A percentile compares a stretch with the other conserved stretches of the same genome.
These are phyloP conservation scores for Brassica rapa DNA, from an alignment of 345 rosid genomes.

Conservation along the genomic window DNA sequence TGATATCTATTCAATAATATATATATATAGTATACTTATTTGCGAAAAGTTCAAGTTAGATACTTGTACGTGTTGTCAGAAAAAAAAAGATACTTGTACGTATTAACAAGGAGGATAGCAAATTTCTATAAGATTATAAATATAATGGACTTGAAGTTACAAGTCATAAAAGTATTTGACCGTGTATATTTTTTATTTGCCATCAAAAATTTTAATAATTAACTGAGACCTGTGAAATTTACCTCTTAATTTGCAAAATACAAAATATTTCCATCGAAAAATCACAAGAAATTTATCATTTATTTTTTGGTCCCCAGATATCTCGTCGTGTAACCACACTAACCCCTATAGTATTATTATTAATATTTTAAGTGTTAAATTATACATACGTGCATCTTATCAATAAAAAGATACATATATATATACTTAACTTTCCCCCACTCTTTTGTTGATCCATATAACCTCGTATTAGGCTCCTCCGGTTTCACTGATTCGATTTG, in stretches of 20 bases:
- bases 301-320: not conserved
- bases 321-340: constrained; percentile 10
- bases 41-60: not conserved
- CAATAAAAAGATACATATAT: not conserved
- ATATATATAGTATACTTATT: not conserved
- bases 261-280: not conserved
- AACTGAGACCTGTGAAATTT: not conserved
- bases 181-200: not conserved
- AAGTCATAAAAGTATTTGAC: not conserved
- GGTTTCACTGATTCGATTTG: not conserved
- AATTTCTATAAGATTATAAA: not conserved
- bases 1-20: not conserved
- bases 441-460: constrained; percentile 3
- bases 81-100: not conserved
- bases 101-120: not conserved
- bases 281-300: not conserved
- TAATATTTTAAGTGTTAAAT: not conserved
- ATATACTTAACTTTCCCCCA: not conserved
- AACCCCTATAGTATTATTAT: not conserved
- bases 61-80: not conserved
- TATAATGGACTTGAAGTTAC: not conserved
- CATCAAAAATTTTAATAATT: not conserved
- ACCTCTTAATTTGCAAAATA: not conserved
- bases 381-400: too few species aligned
- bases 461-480: not conserved